Evolutionary conservation across 2,329 filamentous ascomycete species (phyloP).

Genomic region (Sarocladium kiliense): DNA sequence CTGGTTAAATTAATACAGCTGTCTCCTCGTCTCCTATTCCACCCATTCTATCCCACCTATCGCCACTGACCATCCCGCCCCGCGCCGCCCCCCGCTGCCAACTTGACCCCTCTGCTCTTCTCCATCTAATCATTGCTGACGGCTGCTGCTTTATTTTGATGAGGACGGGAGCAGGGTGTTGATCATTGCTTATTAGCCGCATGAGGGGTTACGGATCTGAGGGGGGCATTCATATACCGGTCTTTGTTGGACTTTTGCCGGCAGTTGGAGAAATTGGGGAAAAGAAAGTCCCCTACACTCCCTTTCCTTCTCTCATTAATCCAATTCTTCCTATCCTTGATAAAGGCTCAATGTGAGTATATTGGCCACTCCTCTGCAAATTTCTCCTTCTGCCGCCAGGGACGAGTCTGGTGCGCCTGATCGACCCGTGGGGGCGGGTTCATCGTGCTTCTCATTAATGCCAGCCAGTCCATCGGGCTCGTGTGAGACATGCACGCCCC

Average conservation of each 20-base stretch:
- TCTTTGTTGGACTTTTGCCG: not conserved
- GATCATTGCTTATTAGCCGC: conserved; percentile 3
- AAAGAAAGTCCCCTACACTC: too few relatives aligned
- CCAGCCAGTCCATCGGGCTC: not conserved
- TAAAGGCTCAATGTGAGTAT: not conserved
- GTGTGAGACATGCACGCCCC: not conserved
- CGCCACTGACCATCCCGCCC: not conserved
- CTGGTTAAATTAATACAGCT: not conserved
- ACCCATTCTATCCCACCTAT: not conserved
- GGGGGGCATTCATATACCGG: not conserved
- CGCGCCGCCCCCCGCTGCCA: not conserved
- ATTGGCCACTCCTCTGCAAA: not conserved
- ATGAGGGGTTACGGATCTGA: not conserved
- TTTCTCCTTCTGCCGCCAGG: not conserved
- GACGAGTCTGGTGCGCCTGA: not conserved
- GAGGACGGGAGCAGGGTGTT: not conserved
- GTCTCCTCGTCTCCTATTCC: not conserved
- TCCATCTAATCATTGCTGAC: not conserved
- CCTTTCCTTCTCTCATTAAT: not conserved
- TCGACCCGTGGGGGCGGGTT: not conserved
- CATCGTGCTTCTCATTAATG: not conserved
- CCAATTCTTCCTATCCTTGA: not conserved
- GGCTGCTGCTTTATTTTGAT: not conserved
- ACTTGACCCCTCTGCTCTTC: not conserved
- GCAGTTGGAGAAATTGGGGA: conserved; percentile 1